Percentiles rank a stretch among this genome's conserved stretches.
These are phyloP conservation scores for Ceratobasidium sp. DNA, from an alignment of 1,284 basidiomycete genomes.

Conservation along the genomic window DNA sequence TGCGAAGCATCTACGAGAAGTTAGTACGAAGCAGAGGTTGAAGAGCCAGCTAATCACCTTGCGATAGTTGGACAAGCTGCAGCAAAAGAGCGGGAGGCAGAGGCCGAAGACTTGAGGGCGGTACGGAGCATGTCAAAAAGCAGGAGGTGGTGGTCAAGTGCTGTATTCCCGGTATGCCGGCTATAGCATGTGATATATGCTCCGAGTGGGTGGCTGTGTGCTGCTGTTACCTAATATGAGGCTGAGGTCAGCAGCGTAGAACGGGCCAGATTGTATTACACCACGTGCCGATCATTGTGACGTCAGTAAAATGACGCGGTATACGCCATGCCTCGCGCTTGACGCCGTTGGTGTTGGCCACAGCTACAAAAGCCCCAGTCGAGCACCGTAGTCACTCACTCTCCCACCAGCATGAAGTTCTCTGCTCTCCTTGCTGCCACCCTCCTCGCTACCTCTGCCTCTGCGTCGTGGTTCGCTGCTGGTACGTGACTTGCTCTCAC, in stretches of 20 bases:
- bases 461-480: conserved; percentile 42
- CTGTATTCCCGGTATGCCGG: not conserved
- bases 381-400: not conserved
- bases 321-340: conserved; percentile 26
- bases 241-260: not conserved
- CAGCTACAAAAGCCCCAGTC: conserved; percentile 17
- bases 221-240: not conserved
- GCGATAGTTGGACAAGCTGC: not conserved
- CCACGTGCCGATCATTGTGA: conserved; percentile 7
- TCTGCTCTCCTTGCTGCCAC: conserved; percentile 34
- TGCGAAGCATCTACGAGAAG: conserved; percentile 21
- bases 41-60: not conserved
- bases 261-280: not conserved
- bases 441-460: conserved; percentile 38
- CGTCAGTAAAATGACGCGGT: conserved; percentile 29
- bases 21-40: not conserved
- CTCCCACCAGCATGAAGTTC: conserved; percentile 40
- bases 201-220: not conserved
- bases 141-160: conserved; percentile 3
- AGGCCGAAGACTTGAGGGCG: conserved; percentile 5
- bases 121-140: conserved; percentile 34
- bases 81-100: conserved; percentile 1
- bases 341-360: not conserved
- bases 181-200: conserved; percentile 9
- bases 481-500: not conserved